These are phyloP conservation scores for Pestalotiopsis sp. DNA, from an alignment of 2,329 filamentous ascomycete species.

Conservation along the genomic window DNA sequence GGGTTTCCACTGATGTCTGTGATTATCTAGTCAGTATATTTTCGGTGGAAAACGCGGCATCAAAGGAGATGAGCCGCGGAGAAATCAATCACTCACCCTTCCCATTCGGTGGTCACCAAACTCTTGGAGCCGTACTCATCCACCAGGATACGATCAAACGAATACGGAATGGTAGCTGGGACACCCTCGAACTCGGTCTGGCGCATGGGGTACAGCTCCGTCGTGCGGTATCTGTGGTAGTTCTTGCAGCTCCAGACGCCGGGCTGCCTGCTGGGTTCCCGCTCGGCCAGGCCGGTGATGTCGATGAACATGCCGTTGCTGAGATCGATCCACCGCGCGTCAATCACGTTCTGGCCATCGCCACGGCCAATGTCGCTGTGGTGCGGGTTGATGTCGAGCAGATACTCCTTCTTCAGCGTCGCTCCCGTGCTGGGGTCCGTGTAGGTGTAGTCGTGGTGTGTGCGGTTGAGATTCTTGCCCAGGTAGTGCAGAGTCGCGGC, in stretches of 20 bases:
- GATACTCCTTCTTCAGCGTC: slow-evolving; percentile 51
- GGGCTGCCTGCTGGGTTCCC: slow-evolving; percentile 58
- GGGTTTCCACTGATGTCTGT: slow-evolving; percentile 63
- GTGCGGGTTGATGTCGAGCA: slow-evolving; percentile 79
- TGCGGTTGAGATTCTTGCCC: slow-evolving; percentile 69
- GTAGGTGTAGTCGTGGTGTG: slow-evolving; percentile 59
- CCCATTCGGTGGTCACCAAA: slow-evolving; percentile 61
- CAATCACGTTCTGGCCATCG: slow-evolving; percentile 77
- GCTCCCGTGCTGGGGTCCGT: slow-evolving; percentile 30
- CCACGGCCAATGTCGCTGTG: slow-evolving; percentile 62
- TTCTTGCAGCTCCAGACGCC: slow-evolving; percentile 82
- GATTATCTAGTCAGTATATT: slow-evolving; percentile 10
- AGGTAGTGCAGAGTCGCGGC: slow-evolving; percentile 67
- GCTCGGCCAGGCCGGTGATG: slow-evolving; percentile 76
- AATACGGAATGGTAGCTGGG: slow-evolving; percentile 68
- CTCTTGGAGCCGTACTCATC: slow-evolving; percentile 68
- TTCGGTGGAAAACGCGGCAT: not conserved
- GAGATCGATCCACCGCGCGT: slow-evolving; percentile 81
- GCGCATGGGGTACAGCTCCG: slow-evolving; percentile 78
- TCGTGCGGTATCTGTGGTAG: slow-evolving; percentile 68
- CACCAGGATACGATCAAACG: slow-evolving; percentile 65
- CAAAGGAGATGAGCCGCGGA: not conserved
- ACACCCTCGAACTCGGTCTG: slow-evolving; percentile 76
- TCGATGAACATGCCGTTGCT: slow-evolving; percentile 80
- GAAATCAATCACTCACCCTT: slow-evolving; percentile 53